Evolutionary conservation across 768 basidiomycete species (phyloP).

Genomic region (Lyophyllum shimeji): DNA sequence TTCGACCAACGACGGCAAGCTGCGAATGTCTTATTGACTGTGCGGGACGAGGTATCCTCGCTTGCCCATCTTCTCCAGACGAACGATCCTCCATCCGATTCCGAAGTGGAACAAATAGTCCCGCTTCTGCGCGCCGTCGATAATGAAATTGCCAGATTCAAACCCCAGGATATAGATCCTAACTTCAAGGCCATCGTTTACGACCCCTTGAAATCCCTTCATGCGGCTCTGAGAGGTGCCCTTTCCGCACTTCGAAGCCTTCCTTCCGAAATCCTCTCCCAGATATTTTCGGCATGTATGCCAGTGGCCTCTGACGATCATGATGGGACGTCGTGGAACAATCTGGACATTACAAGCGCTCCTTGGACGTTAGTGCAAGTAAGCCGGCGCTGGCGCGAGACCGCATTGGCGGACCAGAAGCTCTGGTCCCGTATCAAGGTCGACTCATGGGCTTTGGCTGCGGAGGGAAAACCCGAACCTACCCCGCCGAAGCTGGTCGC

Average conservation of each 20-base stretch:
- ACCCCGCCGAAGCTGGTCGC: neutral
- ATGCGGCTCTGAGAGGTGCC: neutral
- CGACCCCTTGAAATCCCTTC: neutral
- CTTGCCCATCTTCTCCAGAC: neutral
- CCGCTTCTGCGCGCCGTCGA: neutral
- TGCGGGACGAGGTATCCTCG: neutral
- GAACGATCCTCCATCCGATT: conserved; percentile 1
- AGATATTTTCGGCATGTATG: neutral
- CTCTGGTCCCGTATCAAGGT: conserved; percentile 1
- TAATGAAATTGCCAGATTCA: neutral
- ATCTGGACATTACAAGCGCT: neutral
- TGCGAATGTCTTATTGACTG: neutral
- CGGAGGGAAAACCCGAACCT: neutral
- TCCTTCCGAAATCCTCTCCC: conserved; percentile 2
- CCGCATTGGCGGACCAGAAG: neutral
- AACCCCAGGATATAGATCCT: neutral
- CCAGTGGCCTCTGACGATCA: neutral
- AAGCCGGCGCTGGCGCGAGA: neutral
- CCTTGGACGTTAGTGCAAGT: neutral
- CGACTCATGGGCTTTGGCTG: neutral
- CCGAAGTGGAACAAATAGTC: neutral
- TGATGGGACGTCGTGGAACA: neutral
- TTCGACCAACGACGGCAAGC: neutral
- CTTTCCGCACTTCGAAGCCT: neutral
- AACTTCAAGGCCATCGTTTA: neutral